phyloP scores from a whole-genome alignment of 345 rosid genomes.

The Conringia planisiliqua region DNA sequence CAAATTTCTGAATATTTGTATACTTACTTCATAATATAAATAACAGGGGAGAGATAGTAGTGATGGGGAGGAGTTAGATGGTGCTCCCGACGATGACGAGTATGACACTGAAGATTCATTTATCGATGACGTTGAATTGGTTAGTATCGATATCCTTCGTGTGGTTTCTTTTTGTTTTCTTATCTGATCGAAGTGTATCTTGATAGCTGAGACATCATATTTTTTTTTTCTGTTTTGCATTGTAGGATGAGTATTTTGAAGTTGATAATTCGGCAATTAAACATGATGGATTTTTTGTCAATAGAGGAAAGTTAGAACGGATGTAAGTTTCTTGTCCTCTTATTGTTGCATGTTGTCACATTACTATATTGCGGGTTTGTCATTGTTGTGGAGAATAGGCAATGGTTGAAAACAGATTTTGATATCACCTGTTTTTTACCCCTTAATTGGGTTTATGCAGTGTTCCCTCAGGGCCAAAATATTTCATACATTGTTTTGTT shows the following conservation, averaged over 20 bases:
- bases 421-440: neutral
- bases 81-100: conserved; percentile 85
- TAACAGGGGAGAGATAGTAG: conserved; percentile 91
- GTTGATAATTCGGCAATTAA: conserved; percentile 88
- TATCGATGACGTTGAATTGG: conserved; percentile 94
- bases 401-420: neutral
- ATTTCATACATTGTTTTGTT: neutral
- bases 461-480: neutral
- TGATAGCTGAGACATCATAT: neutral
- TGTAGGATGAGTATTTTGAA: conserved; percentile 97
- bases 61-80: conserved; percentile 83
- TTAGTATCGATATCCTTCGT: conserved; percentile 31
- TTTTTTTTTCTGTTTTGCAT: conserved; percentile 3
- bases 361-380: neutral
- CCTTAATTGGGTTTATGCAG: neutral
- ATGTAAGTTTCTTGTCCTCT: conserved; percentile 50
- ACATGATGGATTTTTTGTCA: conserved; percentile 90
- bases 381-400: neutral
- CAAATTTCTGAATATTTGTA: neutral
- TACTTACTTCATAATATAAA: neutral
- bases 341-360: conserved; percentile 1
- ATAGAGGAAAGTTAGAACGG: conserved; percentile 83
- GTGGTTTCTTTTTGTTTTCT: neutral
- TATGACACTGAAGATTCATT: conserved; percentile 97
- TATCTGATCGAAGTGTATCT: neutral